Conservation (phyloP, 2,329 filamentous ascomycete genomes). For the Penicillium sp. region DNA sequence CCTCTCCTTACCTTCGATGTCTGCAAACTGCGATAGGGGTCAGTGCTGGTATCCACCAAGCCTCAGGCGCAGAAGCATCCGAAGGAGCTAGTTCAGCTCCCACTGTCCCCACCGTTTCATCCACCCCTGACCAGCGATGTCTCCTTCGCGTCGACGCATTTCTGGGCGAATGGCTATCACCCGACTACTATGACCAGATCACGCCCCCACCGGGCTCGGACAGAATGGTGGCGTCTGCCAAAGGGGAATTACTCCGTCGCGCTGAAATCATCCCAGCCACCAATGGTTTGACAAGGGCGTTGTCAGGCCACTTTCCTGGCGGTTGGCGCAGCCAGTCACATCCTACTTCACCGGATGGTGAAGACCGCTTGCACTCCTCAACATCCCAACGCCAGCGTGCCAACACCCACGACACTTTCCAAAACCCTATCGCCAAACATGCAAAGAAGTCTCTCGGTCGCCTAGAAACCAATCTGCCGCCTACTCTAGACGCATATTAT, state of each 20-base stretch:
- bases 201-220: constrained; percentile 76
- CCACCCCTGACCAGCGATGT: constrained; percentile 16
- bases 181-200: constrained; percentile 87
- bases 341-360: constrained; percentile 18
- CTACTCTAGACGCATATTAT: constrained; percentile 47
- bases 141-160: constrained; percentile 76
- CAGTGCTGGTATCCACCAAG: constrained; percentile 64
- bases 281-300: constrained; percentile 31
- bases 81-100: constrained; percentile 1
- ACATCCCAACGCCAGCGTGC: constrained; percentile 36
- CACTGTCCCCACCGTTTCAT: not conserved
- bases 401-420: constrained; percentile 38
- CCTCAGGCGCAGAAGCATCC: constrained; percentile 15
- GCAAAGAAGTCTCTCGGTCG: constrained; percentile 22
- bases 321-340: constrained; percentile 45
- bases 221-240: constrained; percentile 80
- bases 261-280: constrained; percentile 54
- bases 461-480: constrained; percentile 27
- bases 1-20: constrained; percentile 87
- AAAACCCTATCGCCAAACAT: constrained; percentile 18
- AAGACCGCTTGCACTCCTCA: constrained; percentile 17
- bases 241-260: constrained; percentile 70
- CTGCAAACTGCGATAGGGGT: constrained; percentile 86
- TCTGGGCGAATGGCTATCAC: constrained; percentile 88
- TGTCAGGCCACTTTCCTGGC: constrained; percentile 45